Evolutionary conservation across 2,329 filamentous ascomycete species (phyloP).

Genomic region (Venturia pyrina): DNA sequence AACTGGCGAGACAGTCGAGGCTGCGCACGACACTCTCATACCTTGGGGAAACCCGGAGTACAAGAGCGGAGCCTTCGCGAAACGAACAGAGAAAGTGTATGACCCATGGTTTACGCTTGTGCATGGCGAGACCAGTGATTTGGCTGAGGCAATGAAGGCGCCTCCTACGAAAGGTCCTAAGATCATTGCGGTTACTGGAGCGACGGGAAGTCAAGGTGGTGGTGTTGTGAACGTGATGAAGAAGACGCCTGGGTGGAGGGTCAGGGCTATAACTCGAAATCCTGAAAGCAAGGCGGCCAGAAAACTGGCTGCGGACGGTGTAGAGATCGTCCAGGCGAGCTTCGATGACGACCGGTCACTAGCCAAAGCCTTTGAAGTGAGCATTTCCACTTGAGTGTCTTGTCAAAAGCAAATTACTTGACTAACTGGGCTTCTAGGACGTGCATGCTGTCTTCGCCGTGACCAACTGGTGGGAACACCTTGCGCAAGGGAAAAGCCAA

Average conservation of each 20-base stretch:
- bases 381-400: background rate
- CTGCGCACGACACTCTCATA: constrained; percentile 32
- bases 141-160: constrained; percentile 6
- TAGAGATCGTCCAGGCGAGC: background rate
- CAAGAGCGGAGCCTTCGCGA: constrained; percentile 33
- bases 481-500: constrained; percentile 21
- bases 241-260: constrained; percentile 18
- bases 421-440: constrained; percentile 12
- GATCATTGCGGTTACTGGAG: constrained; percentile 8
- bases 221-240: constrained; percentile 21
- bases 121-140: background rate
- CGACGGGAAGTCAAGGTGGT: constrained; percentile 22
- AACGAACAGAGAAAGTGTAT: constrained; percentile 37
- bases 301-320: constrained; percentile 15
- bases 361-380: background rate
- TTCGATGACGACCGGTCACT: background rate
- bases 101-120: constrained; percentile 20
- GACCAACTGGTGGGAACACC: constrained; percentile 32
- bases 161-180: background rate
- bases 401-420: background rate
- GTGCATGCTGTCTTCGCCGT: constrained; percentile 27
- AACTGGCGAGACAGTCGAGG: constrained; percentile 37
- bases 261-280: constrained; percentile 19
- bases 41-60: constrained; percentile 27
- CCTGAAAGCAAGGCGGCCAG: constrained; percentile 17